Base-by-base conservation (phyloP, 306 rosid species). In the cucumber (Cucumis sativus) region DNA sequence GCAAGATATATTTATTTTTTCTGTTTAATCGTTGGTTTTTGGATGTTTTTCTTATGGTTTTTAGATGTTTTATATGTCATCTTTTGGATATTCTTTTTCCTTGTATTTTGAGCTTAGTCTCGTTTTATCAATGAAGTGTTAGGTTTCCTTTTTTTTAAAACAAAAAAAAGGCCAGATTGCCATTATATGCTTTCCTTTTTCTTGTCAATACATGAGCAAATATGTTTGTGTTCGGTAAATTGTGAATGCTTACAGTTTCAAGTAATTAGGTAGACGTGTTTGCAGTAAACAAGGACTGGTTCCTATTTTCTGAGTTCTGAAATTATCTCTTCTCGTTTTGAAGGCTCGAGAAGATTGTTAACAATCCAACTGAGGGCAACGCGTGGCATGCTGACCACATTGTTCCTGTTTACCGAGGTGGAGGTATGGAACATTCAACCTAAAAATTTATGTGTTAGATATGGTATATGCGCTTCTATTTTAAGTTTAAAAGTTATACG, bases 381-480 rank as follows among this genome's bases (percentile, higher is more conserved):
- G 91, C 96, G 30, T 92, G 98, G 97, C 97, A 94, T 80, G 98
- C 97, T 79, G 98, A 94, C 83, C 98, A 92, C 82, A 88, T 92
- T 69, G 85, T 94, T 89, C 95, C 97, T 54, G 98, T 92, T 78
- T 94, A 92, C 87, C 84, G 67, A 79, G 98, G 98, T 39, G 98
- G 98, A 89, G 98, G 98, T 94, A 86, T 47, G 82, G 16, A 5
- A 11, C 56, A 20, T 59, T 76, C 71, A 82, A 72, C 71, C 77
- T 75, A 9, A 10, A 56, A 75, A 64, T 28, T 20, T 51, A 65
- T 74, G 25, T 18, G 13, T 56, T 18, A 30, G 17, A 35, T 55
- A 74, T 74, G 16, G 47, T 33, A 37, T 57, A 10, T 55, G 2
- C 28, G 75, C 78, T 74, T 33, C 65, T 45, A 5, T 20, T 76